Percentiles rank a stretch among this genome's conserved stretches.
These are phyloP conservation scores for Pistacia atlantica DNA, from an alignment of 345 rosid species.

Conservation along the genomic window DNA sequence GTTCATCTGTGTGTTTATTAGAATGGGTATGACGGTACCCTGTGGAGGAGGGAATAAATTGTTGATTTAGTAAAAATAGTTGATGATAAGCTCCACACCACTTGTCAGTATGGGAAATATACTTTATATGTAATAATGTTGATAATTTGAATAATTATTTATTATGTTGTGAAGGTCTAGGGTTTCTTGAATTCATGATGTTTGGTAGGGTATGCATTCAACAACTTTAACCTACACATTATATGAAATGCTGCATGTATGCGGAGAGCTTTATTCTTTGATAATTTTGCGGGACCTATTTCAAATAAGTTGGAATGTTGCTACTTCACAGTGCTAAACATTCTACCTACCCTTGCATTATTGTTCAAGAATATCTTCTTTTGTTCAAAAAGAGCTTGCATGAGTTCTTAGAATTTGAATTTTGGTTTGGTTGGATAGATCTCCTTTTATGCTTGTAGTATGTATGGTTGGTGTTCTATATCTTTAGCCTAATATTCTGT, in stretches of 20 bases:
- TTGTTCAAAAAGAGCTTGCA: neutral
- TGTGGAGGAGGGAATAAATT: too few relatives aligned
- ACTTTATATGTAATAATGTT: too few relatives aligned
- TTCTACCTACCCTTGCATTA: neutral
- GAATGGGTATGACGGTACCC: too few relatives aligned
- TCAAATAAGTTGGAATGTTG: neutral
- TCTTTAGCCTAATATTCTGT: slow-evolving; percentile 6
- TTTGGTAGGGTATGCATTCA: neutral
- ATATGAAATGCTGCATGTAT: neutral
- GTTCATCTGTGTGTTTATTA: too few relatives aligned
- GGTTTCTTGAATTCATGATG: too few relatives aligned
- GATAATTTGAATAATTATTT: too few relatives aligned
- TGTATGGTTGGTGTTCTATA: neutral
- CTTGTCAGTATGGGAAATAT: too few relatives aligned
- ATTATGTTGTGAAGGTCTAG: too few relatives aligned
- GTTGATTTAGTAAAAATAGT: too few relatives aligned
- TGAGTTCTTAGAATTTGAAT: neutral
- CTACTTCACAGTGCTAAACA: neutral
- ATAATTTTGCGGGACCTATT: neutral
- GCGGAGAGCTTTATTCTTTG: neutral
- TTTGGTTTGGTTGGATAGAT: neutral
- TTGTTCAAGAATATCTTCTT: neutral
- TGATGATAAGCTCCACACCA: too few relatives aligned
- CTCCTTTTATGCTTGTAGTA: neutral
- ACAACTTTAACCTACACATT: neutral